Conservation (phyloP, 805 yeast species). For the Dipodascus geniculatus region DNA sequence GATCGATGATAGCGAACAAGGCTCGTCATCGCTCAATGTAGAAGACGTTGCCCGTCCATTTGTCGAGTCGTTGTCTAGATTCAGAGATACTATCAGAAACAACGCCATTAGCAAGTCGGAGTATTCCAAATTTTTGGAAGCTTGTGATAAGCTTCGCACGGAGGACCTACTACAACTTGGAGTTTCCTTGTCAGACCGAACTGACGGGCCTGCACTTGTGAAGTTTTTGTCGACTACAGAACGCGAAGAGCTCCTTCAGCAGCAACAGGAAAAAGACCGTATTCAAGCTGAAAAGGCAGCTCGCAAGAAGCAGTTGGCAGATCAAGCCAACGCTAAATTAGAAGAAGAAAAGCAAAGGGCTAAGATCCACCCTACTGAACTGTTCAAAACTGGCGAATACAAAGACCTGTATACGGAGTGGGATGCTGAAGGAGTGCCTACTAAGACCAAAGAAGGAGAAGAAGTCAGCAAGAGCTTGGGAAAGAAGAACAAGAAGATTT, state of each 20-base stretch:
- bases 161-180: slow-evolving; percentile 62
- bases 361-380: slow-evolving; percentile 51
- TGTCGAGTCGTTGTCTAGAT: slow-evolving; percentile 60
- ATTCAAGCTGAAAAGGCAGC: slow-evolving; percentile 44
- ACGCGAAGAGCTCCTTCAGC: slow-evolving; percentile 44
- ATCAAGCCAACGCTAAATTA: slow-evolving; percentile 19
- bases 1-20: slow-evolving; percentile 28
- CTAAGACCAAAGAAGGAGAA: slow-evolving; percentile 62
- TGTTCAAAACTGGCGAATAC: slow-evolving; percentile 49
- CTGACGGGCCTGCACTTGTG: slow-evolving; percentile 66
- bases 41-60: slow-evolving; percentile 76
- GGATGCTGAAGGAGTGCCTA: slow-evolving; percentile 81
- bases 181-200: slow-evolving; percentile 82
- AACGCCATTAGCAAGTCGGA: slow-evolving; percentile 55
- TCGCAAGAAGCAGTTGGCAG: slow-evolving; percentile 33
- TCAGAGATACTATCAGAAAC: slow-evolving; percentile 72
- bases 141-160: slow-evolving; percentile 66
- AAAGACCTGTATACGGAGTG: slow-evolving; percentile 45
- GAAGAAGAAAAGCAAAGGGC: slow-evolving; percentile 58
- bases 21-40: slow-evolving; percentile 25
- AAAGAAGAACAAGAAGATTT: slow-evolving; percentile 72
- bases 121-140: slow-evolving; percentile 42
- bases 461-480: slow-evolving; percentile 66
- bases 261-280: slow-evolving; percentile 46
- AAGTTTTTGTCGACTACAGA: slow-evolving; percentile 69